phyloP scores from a whole-genome alignment of 495 filamentous ascomycete species.

The Hypoxylon rickii region DNA sequence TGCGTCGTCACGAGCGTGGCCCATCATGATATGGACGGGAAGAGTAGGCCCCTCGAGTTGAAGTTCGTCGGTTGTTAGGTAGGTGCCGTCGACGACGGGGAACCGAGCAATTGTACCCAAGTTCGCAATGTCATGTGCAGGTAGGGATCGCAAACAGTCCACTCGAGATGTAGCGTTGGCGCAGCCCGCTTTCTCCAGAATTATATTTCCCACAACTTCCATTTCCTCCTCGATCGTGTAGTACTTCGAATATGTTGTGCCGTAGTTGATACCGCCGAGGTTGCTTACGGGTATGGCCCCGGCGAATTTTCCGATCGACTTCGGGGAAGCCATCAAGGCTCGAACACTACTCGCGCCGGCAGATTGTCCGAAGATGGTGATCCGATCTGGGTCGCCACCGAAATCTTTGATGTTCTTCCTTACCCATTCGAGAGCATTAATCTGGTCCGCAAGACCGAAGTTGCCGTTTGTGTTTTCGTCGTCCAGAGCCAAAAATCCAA shows the following conservation, averaged over 20 bases:
- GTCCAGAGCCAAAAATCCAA: slow-evolving; percentile 61
- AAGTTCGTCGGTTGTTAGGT: slow-evolving; percentile 43
- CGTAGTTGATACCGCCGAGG: slow-evolving; percentile 53
- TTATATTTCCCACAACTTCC: slow-evolving; percentile 41
- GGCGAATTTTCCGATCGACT: slow-evolving; percentile 53
- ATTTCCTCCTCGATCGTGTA: slow-evolving; percentile 52
- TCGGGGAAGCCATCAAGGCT: slow-evolving; percentile 58
- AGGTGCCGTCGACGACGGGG: slow-evolving; percentile 54
- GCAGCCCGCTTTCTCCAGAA: slow-evolving; percentile 50
- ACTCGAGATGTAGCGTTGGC: slow-evolving; percentile 46
- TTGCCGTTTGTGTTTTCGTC: slow-evolving; percentile 58
- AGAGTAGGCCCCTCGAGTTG: slow-evolving; percentile 38
- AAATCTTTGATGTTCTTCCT: slow-evolving; percentile 62
- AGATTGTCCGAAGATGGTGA: slow-evolving; percentile 62
- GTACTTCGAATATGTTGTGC: slow-evolving; percentile 51
- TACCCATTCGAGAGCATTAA: slow-evolving; percentile 67
- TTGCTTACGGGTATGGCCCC: slow-evolving; percentile 55
- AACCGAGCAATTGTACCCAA: slow-evolving; percentile 42
- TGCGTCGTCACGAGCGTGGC: slow-evolving; percentile 56
- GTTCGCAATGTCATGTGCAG: slow-evolving; percentile 37
- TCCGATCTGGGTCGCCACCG: slow-evolving; percentile 62
- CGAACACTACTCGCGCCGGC: slow-evolving; percentile 59
- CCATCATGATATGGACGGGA: slow-evolving; percentile 49
- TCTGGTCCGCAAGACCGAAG: slow-evolving; percentile 60
- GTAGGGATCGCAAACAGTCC: slow-evolving; percentile 52